phyloP scores from a whole-genome alignment of 2,329 filamentous ascomycete genomes.

The Aurifilum marmelostoma region DNA sequence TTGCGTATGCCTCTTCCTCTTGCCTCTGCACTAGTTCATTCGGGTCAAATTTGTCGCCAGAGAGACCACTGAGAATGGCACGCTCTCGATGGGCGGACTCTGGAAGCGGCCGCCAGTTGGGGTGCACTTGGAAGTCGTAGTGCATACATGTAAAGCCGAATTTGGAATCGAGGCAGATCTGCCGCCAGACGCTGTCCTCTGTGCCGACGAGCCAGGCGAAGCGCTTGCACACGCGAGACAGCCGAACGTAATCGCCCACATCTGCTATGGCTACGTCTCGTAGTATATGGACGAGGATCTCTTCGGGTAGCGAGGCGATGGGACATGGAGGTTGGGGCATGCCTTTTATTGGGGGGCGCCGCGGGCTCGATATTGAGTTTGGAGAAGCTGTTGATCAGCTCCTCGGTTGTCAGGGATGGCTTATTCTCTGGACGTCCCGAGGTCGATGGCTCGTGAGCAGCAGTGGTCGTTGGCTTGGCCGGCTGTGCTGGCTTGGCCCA shows the following conservation, averaged over 20 bases:
- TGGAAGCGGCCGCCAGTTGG: constrained; percentile 56
- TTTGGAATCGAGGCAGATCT: constrained; percentile 68
- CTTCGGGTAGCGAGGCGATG: constrained; percentile 76
- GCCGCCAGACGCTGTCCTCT: constrained; percentile 86
- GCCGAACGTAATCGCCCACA: constrained; percentile 73
- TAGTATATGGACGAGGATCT: constrained; percentile 82
- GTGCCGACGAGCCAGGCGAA: constrained; percentile 83
- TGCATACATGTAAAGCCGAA: constrained; percentile 85
- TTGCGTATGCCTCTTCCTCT: constrained; percentile 39
- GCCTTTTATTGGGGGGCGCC: constrained; percentile 70
- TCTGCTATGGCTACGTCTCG: constrained; percentile 73
- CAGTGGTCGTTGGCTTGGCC: constrained; percentile 30
- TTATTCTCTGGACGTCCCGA: constrained; percentile 55
- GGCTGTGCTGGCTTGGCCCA: constrained; percentile 48
- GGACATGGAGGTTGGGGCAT: constrained; percentile 78
- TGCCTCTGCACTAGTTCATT: constrained; percentile 42
- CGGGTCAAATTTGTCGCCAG: constrained; percentile 33
- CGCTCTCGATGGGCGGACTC: constrained; percentile 17
- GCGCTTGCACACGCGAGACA: constrained; percentile 82
- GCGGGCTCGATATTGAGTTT: constrained; percentile 68
- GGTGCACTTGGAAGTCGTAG: constrained; percentile 71
- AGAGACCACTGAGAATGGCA: constrained; percentile 1
- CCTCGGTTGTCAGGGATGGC: constrained; percentile 56
- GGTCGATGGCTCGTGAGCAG: constrained; percentile 43
- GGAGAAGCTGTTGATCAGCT: constrained; percentile 79